These are phyloP conservation scores for Botrytis tulipae DNA, from an alignment of 2,329 filamentous ascomycete genomes.

Conservation along the genomic window DNA sequence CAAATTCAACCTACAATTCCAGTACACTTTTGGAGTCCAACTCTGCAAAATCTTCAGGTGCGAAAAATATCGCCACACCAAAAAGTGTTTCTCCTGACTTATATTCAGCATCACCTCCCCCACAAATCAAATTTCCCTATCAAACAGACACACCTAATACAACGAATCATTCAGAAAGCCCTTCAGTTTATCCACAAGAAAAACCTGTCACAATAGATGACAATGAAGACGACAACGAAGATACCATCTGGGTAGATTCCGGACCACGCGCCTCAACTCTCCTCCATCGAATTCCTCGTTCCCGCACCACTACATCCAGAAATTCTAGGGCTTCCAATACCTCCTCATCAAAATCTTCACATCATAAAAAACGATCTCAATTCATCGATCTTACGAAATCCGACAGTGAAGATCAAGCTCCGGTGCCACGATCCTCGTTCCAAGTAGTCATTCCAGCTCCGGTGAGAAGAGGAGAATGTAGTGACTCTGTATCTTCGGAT, in stretches of 20 bases:
- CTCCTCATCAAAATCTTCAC: neutral
- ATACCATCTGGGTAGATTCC: neutral
- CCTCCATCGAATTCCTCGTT: neutral
- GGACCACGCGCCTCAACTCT: neutral
- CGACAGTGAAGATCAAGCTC: neutral
- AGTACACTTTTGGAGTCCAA: too few species aligned
- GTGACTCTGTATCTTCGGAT: neutral
- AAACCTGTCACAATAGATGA: neutral
- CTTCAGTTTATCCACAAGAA: neutral
- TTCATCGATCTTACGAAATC: neutral
- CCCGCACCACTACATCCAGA: neutral
- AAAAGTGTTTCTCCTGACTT: neutral
- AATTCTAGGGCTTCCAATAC: neutral
- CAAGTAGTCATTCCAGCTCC: neutral
- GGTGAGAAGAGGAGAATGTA: too few species aligned
- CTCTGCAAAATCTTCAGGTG: neutral
- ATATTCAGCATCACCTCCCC: neutral
- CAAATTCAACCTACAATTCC: neutral
- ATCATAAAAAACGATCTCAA: neutral
- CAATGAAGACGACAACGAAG: neutral
- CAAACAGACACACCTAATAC: neutral
- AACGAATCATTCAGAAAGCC: neutral
- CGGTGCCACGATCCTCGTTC: neutral
- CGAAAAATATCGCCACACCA: neutral
- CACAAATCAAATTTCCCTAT: neutral